These are phyloP conservation scores for Alnus glutinosa DNA, from an alignment of 306 rosid genomes.

Conservation along the genomic window DNA sequence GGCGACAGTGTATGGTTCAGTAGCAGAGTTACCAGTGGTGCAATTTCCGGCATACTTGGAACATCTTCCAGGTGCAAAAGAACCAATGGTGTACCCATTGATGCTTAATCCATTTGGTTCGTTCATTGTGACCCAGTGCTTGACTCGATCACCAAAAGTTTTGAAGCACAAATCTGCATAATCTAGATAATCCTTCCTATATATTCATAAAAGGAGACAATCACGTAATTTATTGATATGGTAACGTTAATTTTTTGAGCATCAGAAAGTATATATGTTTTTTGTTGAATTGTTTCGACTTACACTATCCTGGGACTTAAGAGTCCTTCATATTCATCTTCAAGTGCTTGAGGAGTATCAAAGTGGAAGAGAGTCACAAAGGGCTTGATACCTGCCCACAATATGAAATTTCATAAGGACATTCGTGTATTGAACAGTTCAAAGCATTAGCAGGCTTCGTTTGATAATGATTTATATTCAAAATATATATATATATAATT, in stretches of 20 bases:
- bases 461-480: too few relatives aligned
- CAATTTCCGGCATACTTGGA: slow-evolving; percentile 43
- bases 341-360: slow-evolving; percentile 50
- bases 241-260: too few relatives aligned
- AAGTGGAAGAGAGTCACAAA: slow-evolving; percentile 40
- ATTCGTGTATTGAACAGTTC: too few relatives aligned
- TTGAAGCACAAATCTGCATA: slow-evolving; percentile 42
- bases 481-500: too few relatives aligned
- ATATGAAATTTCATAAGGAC: neutral
- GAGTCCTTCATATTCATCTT: slow-evolving; percentile 39
- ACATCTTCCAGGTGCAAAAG: slow-evolving; percentile 45
- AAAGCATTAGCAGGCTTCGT: too few relatives aligned
- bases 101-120: slow-evolving; percentile 31
- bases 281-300: neutral
- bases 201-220: too few relatives aligned
- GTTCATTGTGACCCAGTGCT: slow-evolving; percentile 43
- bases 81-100: slow-evolving; percentile 31
- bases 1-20: slow-evolving; percentile 39
- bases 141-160: slow-evolving; percentile 43
- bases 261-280: too few relatives aligned
- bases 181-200: slow-evolving; percentile 37
- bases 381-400: slow-evolving; percentile 33
- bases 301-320: slow-evolving; percentile 34
- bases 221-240: too few relatives aligned
- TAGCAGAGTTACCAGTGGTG: slow-evolving; percentile 41